Base-by-base conservation (phyloP, 129 eudicot species). In the Artemisia annua region DNA sequence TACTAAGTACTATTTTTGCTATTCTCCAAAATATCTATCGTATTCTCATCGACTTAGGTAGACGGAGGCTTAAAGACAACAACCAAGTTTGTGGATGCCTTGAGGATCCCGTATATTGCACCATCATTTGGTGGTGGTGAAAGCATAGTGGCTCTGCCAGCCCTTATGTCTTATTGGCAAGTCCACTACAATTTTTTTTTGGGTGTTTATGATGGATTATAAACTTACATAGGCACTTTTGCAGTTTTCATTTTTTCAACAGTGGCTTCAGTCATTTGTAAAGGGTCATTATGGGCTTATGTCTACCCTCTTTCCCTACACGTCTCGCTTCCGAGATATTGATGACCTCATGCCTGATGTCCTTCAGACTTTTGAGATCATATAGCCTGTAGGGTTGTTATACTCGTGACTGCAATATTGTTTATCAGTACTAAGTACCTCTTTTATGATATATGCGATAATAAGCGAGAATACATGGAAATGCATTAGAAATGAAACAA, bases 121-220 rank as follows among this genome's bases (percentile, higher is more conserved):
- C 96, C 92, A 7, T 88, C 96, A 11, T 91, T 91, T 81, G 97
- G 97, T 68, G 96, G 97, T 16, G 86, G 96, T 51, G 97, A 88
- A 79, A 91, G 97, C 83, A 88, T 91, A 70, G 92, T 91, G 66
- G 96, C 86, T 82, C 97, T 84, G 69, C 96, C 96, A 8, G 96
- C 97, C 61, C 81, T 88, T 5, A 88, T 88, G 97, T 88, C 97
- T 76, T 88, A 88, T 76, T 91, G 97, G 97, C 88, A 76, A 58
- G 83, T 13, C 11, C 26, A 28, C 30, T 13, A 10, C 19, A 2
- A 51, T 20, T 20, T 18, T 28, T 10, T n/a, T 30, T 12, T 44
- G 52, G 18, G 52, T 10, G 28, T 22, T 15, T 65, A 44, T 18
- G 18, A 64, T 64, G 10, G 69, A n/a, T 9, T 12, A 11, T 11